Percentiles rank a stretch among this genome's conserved stretches.
Evolutionary conservation across 768 basidiomycete genomes (phyloP).

Genomic region (Termitomyces sp.): DNA sequence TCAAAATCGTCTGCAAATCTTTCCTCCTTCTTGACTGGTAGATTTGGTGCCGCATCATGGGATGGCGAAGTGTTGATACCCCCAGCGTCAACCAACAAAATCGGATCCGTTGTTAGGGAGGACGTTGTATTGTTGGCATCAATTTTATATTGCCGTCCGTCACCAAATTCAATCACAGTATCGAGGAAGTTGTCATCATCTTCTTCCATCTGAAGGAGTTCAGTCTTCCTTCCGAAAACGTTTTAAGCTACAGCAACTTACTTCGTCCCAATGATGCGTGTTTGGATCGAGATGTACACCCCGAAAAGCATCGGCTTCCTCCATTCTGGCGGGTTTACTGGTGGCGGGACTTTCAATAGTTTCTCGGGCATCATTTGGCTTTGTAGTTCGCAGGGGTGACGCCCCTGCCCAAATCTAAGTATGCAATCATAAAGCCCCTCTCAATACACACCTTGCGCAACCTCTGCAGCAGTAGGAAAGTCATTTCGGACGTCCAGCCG

Average conservation of each 20-base stretch:
- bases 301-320: conserved; percentile 91
- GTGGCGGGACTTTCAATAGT: conserved; percentile 45
- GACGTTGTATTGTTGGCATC: conserved; percentile 38
- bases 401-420: conserved; percentile 18
- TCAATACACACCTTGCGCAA: conserved; percentile 65
- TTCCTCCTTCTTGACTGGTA: conserved; percentile 76
- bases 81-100: conserved; percentile 17
- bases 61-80: conserved; percentile 12
- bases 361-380: conserved; percentile 35
- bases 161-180: conserved; percentile 92
- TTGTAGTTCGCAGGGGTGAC: conserved; percentile 28
- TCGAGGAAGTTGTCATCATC: conserved; percentile 89
- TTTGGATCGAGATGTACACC: conserved; percentile 93
- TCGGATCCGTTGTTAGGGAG: conserved; percentile 18
- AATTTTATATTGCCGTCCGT: conserved; percentile 88
- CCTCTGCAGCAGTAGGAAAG: conserved; percentile 97
- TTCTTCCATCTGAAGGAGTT: conserved; percentile 68
- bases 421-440: neutral
- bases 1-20: conserved; percentile 93
- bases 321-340: conserved; percentile 60
- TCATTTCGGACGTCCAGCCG: conserved; percentile 52
- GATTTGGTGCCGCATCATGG: conserved; percentile 21
- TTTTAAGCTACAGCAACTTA: conserved; percentile 31
- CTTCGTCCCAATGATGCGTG: conserved; percentile 97
- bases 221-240: neutral